phyloP scores from a whole-genome alignment of 1,284 basidiomycete species.

The Melampsora abietis-canadensis region DNA sequence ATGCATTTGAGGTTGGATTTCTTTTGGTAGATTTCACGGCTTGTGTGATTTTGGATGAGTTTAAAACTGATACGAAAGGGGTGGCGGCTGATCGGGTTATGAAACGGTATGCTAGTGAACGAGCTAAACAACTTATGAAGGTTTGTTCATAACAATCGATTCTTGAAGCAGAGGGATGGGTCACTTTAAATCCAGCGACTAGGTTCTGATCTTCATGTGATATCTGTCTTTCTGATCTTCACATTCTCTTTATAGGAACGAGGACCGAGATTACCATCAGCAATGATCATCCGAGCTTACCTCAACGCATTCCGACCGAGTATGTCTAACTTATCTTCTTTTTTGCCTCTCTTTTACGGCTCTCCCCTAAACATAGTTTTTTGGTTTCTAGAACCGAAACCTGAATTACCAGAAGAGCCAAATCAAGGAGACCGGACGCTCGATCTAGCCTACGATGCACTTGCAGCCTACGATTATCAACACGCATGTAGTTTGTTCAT shows the following conservation, averaged over 20 bases:
- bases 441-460: conserved; percentile 73
- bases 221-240: not conserved
- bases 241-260: conserved; percentile 61
- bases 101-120: conserved; percentile 72
- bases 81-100: conserved; percentile 85
- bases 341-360: not conserved
- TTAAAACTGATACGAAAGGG: conserved; percentile 75
- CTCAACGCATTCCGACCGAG: conserved; percentile 86
- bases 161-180: too few species aligned
- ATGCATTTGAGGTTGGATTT: not conserved
- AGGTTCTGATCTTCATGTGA: not conserved
- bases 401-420: conserved; percentile 70
- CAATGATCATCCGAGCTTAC: conserved; percentile 91
- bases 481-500: conserved; percentile 77
- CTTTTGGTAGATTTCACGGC: conserved; percentile 78
- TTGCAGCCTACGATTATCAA: conserved; percentile 79
- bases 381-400: conserved; percentile 62
- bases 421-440: conserved; percentile 79
- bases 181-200: not conserved
- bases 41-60: conserved; percentile 87
- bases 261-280: conserved; percentile 79
- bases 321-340: not conserved
- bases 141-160: not conserved
- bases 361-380: not conserved
- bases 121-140: conserved; percentile 67